A percentile compares a stretch with the other conserved stretches of the same genome.
Conservation (phyloP, 163 green algal species). For the Scenedesmus sp. region DNA sequence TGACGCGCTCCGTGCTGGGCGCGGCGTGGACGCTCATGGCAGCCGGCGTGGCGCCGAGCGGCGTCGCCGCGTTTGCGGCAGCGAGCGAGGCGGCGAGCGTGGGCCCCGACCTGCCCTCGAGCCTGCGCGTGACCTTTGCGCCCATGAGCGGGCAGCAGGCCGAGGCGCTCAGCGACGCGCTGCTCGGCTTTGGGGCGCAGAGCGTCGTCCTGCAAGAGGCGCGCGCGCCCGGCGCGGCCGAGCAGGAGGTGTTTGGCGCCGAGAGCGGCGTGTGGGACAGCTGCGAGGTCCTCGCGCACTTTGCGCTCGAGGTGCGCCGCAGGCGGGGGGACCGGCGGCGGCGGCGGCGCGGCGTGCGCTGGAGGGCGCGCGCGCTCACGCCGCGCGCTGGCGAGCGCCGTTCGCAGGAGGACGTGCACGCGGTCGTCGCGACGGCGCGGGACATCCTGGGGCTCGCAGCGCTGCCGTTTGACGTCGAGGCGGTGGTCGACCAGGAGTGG, state of each 20-base stretch:
- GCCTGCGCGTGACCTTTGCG: constrained; percentile 40
- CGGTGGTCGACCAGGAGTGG: constrained; percentile 51
- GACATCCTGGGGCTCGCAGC: constrained; percentile 22
- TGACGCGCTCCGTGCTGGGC: not conserved
- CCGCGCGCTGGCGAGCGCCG: too few relatives aligned
- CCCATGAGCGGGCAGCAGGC: constrained; percentile 40
- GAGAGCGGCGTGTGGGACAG: constrained; percentile 50
- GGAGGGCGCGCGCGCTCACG: too few relatives aligned
- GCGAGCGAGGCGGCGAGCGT: not conserved
- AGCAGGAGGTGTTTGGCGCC: constrained; percentile 52
- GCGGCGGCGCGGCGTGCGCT: too few relatives aligned
- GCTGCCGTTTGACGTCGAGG: not conserved
- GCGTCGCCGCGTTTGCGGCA: not conserved
- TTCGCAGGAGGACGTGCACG: constrained; percentile 47
- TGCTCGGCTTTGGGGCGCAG: constrained; percentile 49
- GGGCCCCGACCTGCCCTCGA: constrained; percentile 18
- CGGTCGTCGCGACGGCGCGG: not conserved
- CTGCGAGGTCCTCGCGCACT: constrained; percentile 60
- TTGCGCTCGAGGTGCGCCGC: constrained; percentile 50
- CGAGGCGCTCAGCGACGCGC: constrained; percentile 50
- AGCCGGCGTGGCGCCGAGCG: not conserved
- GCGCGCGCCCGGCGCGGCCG: constrained; percentile 35
- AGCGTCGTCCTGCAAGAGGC: constrained; percentile 56
- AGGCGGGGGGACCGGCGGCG: too few relatives aligned
- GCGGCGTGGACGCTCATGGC: not conserved